Evolutionary conservation across 192 early-diverging fungal species (phyloP).

Genomic region (Backusella sp.): DNA sequence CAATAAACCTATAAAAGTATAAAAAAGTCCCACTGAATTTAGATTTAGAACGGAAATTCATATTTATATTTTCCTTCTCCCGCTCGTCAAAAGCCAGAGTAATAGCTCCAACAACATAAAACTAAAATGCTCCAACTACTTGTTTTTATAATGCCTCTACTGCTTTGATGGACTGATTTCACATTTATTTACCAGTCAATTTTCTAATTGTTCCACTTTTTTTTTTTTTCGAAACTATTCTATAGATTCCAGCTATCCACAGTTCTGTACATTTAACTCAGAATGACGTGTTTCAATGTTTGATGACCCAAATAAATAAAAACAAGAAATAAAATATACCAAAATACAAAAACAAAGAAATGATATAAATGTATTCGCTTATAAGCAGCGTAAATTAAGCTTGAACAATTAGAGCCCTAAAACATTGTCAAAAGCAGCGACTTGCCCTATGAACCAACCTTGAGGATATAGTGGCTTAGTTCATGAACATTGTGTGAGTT

Average conservation of each 20-base stretch:
- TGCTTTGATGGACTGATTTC: background rate
- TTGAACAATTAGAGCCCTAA: background rate
- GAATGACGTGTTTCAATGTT: slow-evolving; percentile 4
- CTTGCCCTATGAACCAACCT: background rate
- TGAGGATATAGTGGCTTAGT: background rate
- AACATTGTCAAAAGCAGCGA: background rate
- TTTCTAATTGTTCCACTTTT: background rate
- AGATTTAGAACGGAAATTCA: background rate
- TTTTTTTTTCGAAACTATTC: background rate
- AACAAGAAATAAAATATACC: no score
- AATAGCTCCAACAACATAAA: background rate
- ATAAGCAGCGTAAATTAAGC: background rate
- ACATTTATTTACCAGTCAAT: background rate
- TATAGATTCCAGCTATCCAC: background rate
- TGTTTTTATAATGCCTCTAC: background rate
- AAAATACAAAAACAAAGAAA: background rate
- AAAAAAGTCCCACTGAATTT: background rate
- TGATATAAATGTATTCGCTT: background rate
- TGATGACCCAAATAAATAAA: background rate
- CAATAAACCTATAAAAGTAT: background rate
- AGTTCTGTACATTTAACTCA: background rate
- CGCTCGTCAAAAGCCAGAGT: background rate
- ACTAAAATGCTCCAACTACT: background rate
- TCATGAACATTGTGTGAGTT: background rate
- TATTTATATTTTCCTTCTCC: background rate